Conservation (phyloP, 176 grass and related monocot species). For the Oryza meyeriana region DNA sequence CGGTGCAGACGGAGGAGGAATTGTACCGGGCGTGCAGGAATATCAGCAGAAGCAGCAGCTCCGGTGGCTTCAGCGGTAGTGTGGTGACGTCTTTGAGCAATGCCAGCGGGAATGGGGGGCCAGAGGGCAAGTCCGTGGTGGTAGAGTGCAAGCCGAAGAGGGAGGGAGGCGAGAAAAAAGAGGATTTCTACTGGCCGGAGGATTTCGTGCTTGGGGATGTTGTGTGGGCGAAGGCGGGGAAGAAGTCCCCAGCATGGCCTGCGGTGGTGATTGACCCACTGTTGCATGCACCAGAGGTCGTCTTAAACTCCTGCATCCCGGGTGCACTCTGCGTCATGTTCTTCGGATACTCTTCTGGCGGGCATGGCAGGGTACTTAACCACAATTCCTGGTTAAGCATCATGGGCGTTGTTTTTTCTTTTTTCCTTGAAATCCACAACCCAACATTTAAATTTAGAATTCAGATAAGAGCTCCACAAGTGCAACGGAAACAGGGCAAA, state of each 20-base stretch:
- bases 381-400: neutral
- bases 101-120: constrained; percentile 10
- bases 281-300: constrained; percentile 58
- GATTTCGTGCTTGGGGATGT: constrained; percentile 81
- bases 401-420: neutral
- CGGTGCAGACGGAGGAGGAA: constrained; percentile 10
- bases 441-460: neutral
- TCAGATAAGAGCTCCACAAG: neutral
- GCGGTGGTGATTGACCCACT: constrained; percentile 81
- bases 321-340: constrained; percentile 87
- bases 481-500: neutral
- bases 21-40: constrained; percentile 46
- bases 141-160: constrained; percentile 44
- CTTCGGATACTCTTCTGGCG: constrained; percentile 54
- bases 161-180: constrained; percentile 41
- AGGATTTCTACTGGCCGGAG: constrained; percentile 54
- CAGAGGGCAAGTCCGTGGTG: neutral
- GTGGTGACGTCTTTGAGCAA: constrained; percentile 51
- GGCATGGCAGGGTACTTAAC: constrained; percentile 59
- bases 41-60: constrained; percentile 31
- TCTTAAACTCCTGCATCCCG: constrained; percentile 76
- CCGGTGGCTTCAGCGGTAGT: constrained; percentile 19
- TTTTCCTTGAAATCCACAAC: neutral
- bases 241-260: constrained; percentile 74
- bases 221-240: constrained; percentile 75